Percentiles rank a stretch among this genome's conserved stretches.
These are phyloP conservation scores for Maudiozyma turicensis DNA, from an alignment of 805 yeast species.

Conservation along the genomic window DNA sequence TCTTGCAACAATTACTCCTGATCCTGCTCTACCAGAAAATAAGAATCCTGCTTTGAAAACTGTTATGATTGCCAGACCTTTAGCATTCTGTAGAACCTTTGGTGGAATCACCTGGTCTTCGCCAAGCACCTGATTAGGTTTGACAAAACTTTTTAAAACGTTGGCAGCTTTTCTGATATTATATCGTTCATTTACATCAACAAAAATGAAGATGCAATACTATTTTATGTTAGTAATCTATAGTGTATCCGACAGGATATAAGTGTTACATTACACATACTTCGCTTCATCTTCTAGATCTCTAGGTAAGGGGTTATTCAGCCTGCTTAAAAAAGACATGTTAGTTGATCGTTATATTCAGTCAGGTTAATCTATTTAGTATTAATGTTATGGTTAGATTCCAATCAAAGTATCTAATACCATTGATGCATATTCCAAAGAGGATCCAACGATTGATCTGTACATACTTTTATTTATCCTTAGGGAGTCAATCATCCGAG, in stretches of 20 bases:
- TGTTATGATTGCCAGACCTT: slow-evolving; percentile 85
- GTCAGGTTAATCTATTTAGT: no score
- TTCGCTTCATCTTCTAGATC: slow-evolving; percentile 74
- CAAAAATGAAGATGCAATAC: neutral
- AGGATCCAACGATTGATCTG: no score
- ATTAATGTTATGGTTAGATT: no score
- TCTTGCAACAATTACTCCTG: slow-evolving; percentile 90
- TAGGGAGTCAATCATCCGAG: no score
- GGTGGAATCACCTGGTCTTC: slow-evolving; percentile 89
- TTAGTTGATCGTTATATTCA: neutral
- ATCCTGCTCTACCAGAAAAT: slow-evolving; percentile 95
- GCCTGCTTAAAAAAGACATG: slow-evolving; percentile 38
- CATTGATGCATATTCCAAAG: no score
- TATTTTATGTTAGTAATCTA: neutral
- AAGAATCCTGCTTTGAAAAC: slow-evolving; percentile 96
- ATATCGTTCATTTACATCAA: neutral
- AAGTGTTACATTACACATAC: slow-evolving; percentile 36
- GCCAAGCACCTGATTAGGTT: slow-evolving; percentile 89
- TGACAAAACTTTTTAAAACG: slow-evolving; percentile 76
- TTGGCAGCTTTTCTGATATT: slow-evolving; percentile 70
- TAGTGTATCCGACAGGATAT: no score
- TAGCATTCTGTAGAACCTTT: slow-evolving; percentile 73
- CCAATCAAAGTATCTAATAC: no score
- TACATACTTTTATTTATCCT: no score
- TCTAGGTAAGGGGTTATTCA: slow-evolving; percentile 92